A percentile compares a stretch with the other conserved stretches of the same genome.
These are phyloP conservation scores for Aspergillus uvarum DNA, from an alignment of 2,329 filamentous ascomycete genomes.

Conservation along the genomic window DNA sequence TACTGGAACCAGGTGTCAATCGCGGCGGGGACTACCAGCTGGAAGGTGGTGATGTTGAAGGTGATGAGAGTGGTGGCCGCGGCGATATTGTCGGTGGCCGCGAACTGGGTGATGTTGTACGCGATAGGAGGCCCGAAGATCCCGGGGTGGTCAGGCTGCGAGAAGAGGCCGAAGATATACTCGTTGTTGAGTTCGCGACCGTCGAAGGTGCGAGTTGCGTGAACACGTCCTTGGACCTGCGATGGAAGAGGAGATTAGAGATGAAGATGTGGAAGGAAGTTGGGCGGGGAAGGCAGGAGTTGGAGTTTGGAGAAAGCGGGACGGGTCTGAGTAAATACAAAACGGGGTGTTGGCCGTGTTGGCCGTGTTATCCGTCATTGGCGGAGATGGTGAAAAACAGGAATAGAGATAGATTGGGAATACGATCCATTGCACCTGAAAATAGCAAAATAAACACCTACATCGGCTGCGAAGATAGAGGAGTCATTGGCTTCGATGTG, in stretches of 20 bases:
- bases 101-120: slow-evolving; percentile 29
- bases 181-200: slow-evolving; percentile 29
- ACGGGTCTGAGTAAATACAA: too few relatives aligned
- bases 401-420: neutral
- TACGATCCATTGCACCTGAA: neutral
- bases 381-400: neutral
- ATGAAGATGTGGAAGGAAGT: neutral
- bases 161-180: slow-evolving; percentile 31
- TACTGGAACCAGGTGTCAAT: slow-evolving; percentile 13
- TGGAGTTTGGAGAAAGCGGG: too few relatives aligned
- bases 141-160: slow-evolving; percentile 19
- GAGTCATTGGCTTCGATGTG: slow-evolving; percentile 24
- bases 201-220: slow-evolving; percentile 28
- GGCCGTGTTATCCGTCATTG: neutral
- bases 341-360: too few relatives aligned
- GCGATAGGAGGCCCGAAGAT: slow-evolving; percentile 23
- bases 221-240: slow-evolving; percentile 29
- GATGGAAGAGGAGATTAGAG: neutral
- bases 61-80: slow-evolving; percentile 24
- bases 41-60: slow-evolving; percentile 26
- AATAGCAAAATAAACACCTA: slow-evolving; percentile 2
- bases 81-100: slow-evolving; percentile 23
- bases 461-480: slow-evolving; percentile 25
- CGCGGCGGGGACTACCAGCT: slow-evolving; percentile 21
- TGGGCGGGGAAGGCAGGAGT: too few relatives aligned